Conservation (phyloP, 768 basidiomycete species). For the Asterophora lycoperdoides region DNA sequence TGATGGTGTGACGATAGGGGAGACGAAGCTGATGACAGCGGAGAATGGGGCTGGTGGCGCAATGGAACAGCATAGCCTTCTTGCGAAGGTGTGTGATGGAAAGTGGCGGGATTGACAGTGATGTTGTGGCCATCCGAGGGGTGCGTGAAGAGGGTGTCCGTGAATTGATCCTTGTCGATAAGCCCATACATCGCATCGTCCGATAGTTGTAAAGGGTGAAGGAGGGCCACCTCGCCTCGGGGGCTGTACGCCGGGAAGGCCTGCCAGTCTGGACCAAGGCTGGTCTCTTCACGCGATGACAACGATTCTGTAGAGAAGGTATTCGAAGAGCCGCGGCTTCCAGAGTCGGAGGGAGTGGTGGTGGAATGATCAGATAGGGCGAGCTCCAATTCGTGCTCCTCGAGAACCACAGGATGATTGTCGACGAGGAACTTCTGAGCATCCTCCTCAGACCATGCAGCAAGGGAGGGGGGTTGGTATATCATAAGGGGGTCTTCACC, state of each 20-base stretch:
- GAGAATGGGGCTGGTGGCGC: constrained; percentile 2
- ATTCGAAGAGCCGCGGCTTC: constrained; percentile 15
- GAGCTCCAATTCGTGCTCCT: constrained; percentile 14
- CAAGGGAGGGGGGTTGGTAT: constrained; percentile 5
- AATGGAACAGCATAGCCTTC: not conserved
- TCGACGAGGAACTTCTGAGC: constrained; percentile 8
- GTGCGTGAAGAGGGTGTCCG: constrained; percentile 3
- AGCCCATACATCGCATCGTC: constrained; percentile 1
- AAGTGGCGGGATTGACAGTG: constrained; percentile 8
- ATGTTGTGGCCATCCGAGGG: constrained; percentile 5
- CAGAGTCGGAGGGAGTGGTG: constrained; percentile 13
- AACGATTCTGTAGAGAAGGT: constrained; percentile 8
- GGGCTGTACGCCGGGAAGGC: constrained; percentile 6
- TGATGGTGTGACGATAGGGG: constrained; percentile 3
- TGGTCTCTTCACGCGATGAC: constrained; percentile 5
- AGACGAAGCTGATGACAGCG: constrained; percentile 2
- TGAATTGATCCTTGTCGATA: constrained; percentile 2
- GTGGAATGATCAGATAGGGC: constrained; percentile 16
- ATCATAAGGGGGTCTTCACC: not conserved
- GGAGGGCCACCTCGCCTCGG: constrained; percentile 6
- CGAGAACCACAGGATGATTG: constrained; percentile 11
- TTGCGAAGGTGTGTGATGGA: constrained; percentile 2
- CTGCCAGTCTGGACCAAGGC: constrained; percentile 9
- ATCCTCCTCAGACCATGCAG: constrained; percentile 10
- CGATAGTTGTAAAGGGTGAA: constrained; percentile 6